Evolutionary conservation across 2,329 filamentous ascomycete genomes (phyloP).

Genomic region (Botrytis byssoidea): DNA sequence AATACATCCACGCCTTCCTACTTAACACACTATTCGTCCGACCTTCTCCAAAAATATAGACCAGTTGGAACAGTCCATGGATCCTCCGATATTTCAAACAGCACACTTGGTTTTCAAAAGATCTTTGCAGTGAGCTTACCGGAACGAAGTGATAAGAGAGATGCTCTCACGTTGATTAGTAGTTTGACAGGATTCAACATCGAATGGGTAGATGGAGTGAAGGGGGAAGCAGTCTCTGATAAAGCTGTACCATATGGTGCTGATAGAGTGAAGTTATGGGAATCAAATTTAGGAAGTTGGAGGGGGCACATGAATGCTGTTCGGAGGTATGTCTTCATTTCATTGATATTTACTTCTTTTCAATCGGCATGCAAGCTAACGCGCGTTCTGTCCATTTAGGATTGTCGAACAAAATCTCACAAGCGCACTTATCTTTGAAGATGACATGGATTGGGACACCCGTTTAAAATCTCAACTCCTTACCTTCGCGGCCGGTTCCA

Average conservation of each 20-base stretch:
- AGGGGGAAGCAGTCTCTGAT: constrained; percentile 42
- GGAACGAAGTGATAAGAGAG: constrained; percentile 49
- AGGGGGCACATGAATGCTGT: constrained; percentile 44
- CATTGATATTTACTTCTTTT: accelerated
- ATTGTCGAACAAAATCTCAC: constrained; percentile 40
- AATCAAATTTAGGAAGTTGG: constrained; percentile 45
- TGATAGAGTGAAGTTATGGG: constrained; percentile 18
- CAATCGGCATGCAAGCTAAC: background rate
- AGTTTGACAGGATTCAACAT: constrained; percentile 45
- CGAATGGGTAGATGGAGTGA: constrained; percentile 47
- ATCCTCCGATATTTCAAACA: background rate
- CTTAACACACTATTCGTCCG: constrained; percentile 3
- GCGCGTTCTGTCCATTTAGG: background rate
- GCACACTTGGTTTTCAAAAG: constrained; percentile 41
- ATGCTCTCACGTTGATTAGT: constrained; percentile 47
- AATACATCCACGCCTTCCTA: constrained; percentile 19
- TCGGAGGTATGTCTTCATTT: constrained; percentile 25
- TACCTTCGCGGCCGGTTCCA: constrained; percentile 31
- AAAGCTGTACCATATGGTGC: constrained; percentile 43
- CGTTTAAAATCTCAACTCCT: constrained; percentile 38
- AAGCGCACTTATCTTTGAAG: constrained; percentile 45
- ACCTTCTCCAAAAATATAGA: constrained; percentile 12
- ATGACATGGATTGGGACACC: constrained; percentile 48
- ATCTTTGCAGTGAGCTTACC: constrained; percentile 49
- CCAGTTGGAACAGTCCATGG: background rate